Evolutionary conservation across 208 protist species (phyloP), one percentile per base, ranked within the genome.

Genomic region (Phytomonas francai): DNA sequence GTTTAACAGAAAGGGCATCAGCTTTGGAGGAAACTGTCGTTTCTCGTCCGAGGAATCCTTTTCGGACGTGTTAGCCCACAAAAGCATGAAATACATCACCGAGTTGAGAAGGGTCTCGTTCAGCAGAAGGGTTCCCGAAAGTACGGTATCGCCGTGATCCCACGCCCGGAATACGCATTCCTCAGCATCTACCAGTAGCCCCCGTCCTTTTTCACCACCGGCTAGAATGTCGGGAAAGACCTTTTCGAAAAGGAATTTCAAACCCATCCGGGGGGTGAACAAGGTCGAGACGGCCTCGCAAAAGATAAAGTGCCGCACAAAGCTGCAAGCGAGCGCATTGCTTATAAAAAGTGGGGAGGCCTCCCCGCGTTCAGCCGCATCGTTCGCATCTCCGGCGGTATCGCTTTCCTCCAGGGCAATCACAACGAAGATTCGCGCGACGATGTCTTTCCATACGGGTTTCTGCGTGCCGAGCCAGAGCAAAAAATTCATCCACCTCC

Each of bases 51-150:
- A 29, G 57, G 57, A 11, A 28, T 8, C 57, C 7, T 36, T 33
- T 51, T 30, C 4, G 12, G 33, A 27, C 66, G 68, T 61, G 63
- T 31, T 68, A 28, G 68, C 31, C 70, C 75, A 29, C 54, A 81
- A 73, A n/a, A 83, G 54, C n/a, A 90, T 65, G 3, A 74, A 67
- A 66, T 90, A 90, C 72, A 90, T 80, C 61, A 85, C 61, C 4
- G 76, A 63, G 72, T 87, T 77, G 36, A 85, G 62, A n/a, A 87
- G 39, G 16, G 69, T 78, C 0, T 66, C 67, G 67, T 90, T 87
- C 9, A 74, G 33, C 19, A 63, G 33, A 54, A 83, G 51, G 30
- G 75, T 68, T 11, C 74, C 81, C 2, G 73, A 71, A 42, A 70
- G 71, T n/a, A 80, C 77, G 64, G 85, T 71, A 27, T 72, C 61